A percentile compares a stretch with the other conserved stretches of the same genome.
These are phyloP conservation scores for Chrysanthemum seticuspe DNA, from an alignment of 129 eudicot species.

Conservation along the genomic window DNA sequence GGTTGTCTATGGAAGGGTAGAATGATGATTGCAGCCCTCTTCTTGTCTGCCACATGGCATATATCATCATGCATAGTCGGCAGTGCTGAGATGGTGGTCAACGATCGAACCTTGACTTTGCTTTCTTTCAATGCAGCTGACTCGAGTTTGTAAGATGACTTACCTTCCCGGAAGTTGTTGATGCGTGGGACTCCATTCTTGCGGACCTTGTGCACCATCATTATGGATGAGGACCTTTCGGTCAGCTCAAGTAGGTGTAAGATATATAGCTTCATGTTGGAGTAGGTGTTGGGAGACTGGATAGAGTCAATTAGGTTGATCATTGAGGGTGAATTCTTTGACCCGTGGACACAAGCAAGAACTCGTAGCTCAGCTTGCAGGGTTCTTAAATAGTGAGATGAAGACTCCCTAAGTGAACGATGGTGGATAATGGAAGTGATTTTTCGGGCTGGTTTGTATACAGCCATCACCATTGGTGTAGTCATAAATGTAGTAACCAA, in stretches of 20 bases:
- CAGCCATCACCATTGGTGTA: slow-evolving; percentile 68
- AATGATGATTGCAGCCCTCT: slow-evolving; percentile 47
- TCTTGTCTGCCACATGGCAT: slow-evolving; percentile 61
- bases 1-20: slow-evolving; percentile 59
- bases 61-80: slow-evolving; percentile 72
- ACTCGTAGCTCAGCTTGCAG: slow-evolving; percentile 44
- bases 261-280: slow-evolving; percentile 46
- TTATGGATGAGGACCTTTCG: slow-evolving; percentile 67
- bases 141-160: slow-evolving; percentile 21
- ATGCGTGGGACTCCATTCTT: slow-evolving; percentile 59
- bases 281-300: slow-evolving; percentile 40
- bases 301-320: slow-evolving; percentile 47
- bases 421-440: slow-evolving; percentile 19
- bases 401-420: slow-evolving; percentile 29
- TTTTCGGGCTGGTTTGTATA: slow-evolving; percentile 46
- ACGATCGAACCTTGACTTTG: slow-evolving; percentile 51
- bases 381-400: slow-evolving; percentile 27
- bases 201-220: slow-evolving; percentile 49
- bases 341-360: slow-evolving; percentile 57
- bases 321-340: slow-evolving; percentile 41
- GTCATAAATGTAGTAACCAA: slow-evolving; percentile 74
- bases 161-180: slow-evolving; percentile 7
- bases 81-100: slow-evolving; percentile 51
- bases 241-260: slow-evolving; percentile 67
- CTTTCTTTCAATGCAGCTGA: slow-evolving; percentile 6